Conservation (phyloP, 73 alveolate species). For the Tetrahymena malaccensis region DNA sequence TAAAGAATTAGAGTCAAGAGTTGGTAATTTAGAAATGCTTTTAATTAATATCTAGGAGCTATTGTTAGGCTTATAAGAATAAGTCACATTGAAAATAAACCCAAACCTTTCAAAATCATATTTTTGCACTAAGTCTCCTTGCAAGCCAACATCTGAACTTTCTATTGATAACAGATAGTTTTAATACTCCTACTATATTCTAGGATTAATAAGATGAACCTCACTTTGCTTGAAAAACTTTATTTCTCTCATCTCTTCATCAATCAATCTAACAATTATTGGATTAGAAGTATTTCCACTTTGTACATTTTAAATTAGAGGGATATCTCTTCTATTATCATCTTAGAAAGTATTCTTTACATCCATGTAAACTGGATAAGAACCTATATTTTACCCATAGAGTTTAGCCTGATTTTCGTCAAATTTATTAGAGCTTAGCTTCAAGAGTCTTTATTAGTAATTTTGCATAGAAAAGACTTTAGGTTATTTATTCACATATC, state of each 20-base stretch:
- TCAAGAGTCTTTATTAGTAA: neutral
- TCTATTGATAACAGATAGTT: neutral
- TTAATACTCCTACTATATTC: neutral
- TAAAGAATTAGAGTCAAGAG: neutral
- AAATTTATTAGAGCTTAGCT: neutral
- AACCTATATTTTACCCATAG: neutral
- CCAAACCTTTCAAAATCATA: neutral
- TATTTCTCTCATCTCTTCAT: neutral
- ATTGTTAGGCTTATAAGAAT: neutral
- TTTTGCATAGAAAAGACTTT: neutral
- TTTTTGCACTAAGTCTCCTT: neutral
- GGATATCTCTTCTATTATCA: neutral
- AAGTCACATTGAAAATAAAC: neutral
- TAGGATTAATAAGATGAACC: neutral
- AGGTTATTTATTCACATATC: neutral
- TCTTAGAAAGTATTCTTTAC: neutral
- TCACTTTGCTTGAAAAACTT: neutral
- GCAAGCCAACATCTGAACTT: neutral
- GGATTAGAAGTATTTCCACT: neutral
- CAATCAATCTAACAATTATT: neutral
- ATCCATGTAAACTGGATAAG: neutral
- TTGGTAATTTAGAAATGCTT: neutral
- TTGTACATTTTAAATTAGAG: neutral
- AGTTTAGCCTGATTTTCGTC: neutral
- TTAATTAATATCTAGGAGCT: neutral